Evolutionary conservation across 345 rosid species (phyloP).

Genomic region (Lenwebbia sp.): DNA sequence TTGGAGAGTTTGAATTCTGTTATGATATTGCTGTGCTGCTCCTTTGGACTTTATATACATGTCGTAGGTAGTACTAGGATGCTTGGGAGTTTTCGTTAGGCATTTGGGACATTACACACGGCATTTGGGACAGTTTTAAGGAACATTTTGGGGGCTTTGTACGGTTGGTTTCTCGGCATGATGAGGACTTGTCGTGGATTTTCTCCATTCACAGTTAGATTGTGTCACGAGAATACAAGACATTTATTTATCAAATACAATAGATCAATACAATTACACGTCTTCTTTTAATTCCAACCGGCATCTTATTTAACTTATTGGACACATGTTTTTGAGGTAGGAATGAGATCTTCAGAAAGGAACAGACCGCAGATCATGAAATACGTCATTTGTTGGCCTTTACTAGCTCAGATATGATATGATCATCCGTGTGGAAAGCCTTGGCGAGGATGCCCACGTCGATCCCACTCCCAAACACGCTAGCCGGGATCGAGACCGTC

Average conservation of each 20-base stretch:
- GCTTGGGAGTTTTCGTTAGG: background rate
- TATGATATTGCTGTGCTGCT: background rate
- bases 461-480: constrained; percentile 11
- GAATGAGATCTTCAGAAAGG: background rate
- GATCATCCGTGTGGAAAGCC: constrained; percentile 11
- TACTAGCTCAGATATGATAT: constrained; percentile 7
- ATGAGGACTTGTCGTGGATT: background rate
- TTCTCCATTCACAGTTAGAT: background rate
- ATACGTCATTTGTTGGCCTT: constrained; percentile 1
- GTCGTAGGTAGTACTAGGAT: background rate
- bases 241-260: background rate
- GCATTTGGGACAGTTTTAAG: background rate
- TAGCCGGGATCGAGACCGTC: background rate
- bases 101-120: background rate
- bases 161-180: background rate
- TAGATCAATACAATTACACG: background rate
- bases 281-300: background rate
- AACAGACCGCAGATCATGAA: background rate
- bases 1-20: background rate
- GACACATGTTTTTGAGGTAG: background rate
- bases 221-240: background rate
- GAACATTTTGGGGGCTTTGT: background rate
- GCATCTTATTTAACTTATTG: background rate
- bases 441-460: background rate
- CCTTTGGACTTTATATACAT: background rate